Base-by-base conservation (phyloP, 1,139 yeast species). In the Diutina ranongensis region DNA sequence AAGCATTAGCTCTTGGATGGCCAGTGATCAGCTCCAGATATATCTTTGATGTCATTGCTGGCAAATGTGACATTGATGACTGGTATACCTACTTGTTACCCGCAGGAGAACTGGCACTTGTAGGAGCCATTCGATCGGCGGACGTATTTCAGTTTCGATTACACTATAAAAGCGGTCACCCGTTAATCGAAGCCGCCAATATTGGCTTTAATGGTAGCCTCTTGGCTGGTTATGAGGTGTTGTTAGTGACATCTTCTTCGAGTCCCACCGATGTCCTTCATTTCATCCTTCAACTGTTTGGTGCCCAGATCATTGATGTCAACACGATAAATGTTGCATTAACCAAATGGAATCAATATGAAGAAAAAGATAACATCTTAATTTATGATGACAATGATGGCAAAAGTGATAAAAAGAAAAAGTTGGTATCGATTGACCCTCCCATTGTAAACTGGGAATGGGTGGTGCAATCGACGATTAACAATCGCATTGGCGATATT, bases 1-100 rank as follows among this genome's bases (percentile, higher is more conserved):
- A 87, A 56, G 79, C 85, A 0, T 62, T 88, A n/a, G 87, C 94
- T 0, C 59, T 88, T 40, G 94, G 94, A 1, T 87, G 95, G 95
- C 97, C 97, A 1, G 74, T 87, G 18, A 56, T 89, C 31, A 78
- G 86, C 2, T 73, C 74, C 50, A 59, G 64, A 13, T 88, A 74
- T 53, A 67, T 89, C 9, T 60, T 63, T n/a, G 83, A 80, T 50
- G 72, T 83, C 48, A 54, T 75, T 1, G 52, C 54, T 2, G 57
- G 60, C 36, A 47, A 51, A 0, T 34, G 48, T 0, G 46, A 49
- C 15, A 56, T 65, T 3, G 51, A 55, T 9, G 53, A 59, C 25
- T 78, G 89, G 80, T 64, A 58, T 15, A 63, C 69, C 25, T 88
- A 80, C 57, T 56, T 83, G 2, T 63, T 88, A 38, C 83, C 94